These are phyloP conservation scores for Posidonia oceanica DNA, from an alignment of 116 monocot species.

Conservation along the genomic window DNA sequence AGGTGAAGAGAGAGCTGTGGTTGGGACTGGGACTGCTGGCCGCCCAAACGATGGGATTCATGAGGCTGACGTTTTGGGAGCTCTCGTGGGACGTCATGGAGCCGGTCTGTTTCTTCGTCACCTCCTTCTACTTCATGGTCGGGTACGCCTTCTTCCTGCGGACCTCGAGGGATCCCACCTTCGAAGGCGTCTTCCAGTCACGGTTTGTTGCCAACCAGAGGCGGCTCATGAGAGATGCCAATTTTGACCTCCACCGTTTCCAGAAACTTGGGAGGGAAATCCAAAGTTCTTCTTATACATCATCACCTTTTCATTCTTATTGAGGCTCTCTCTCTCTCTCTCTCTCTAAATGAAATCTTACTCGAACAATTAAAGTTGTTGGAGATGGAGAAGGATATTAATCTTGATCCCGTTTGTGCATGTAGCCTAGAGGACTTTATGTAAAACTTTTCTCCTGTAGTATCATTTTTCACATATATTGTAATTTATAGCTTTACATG, in stretches of 20 bases:
- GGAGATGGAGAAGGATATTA: too few species aligned
- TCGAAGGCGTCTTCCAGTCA: conserved; percentile 45
- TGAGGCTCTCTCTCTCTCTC: too few species aligned
- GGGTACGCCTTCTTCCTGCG: conserved; percentile 56
- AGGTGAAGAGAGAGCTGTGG: conserved; percentile 38
- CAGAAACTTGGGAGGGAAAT: conserved; percentile 11
- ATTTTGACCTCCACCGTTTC: conserved; percentile 26
- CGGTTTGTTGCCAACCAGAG: conserved; percentile 30
- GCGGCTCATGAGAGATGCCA: conserved; percentile 24
- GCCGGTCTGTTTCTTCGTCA: conserved; percentile 65
- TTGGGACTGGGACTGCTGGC: conserved; percentile 28
- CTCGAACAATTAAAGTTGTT: too few species aligned
- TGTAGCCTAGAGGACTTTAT: too few species aligned
- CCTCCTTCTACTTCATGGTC: conserved; percentile 53
- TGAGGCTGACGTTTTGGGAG: conserved; percentile 75
- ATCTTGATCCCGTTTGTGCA: too few species aligned
- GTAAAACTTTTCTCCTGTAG: too few species aligned
- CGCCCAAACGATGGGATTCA: conserved; percentile 43
- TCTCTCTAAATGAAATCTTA: too few species aligned
- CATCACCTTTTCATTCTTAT: not conserved
- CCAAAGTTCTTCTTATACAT: not conserved
- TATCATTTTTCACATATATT: too few species aligned
- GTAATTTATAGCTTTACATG: too few species aligned
- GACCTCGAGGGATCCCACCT: conserved; percentile 45
- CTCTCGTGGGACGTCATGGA: conserved; percentile 81